Conservation (phyloP, 495 filamentous ascomycete genomes). For the Neurospora hispaniola region DNA sequence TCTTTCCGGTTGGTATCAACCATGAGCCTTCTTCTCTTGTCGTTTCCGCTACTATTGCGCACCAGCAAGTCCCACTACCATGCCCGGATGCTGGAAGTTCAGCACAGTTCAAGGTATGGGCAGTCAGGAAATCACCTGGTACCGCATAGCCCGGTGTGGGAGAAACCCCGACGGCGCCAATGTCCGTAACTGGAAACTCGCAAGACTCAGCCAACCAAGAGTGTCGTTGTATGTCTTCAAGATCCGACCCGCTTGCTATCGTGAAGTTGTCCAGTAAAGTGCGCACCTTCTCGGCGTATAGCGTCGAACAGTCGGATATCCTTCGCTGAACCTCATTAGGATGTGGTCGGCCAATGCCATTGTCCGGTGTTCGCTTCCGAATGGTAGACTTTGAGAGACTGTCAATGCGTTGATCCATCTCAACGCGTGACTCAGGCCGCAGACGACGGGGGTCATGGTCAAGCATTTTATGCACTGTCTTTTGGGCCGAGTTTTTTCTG, state of each 20-base stretch:
- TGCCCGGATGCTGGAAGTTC: slow-evolving; percentile 24
- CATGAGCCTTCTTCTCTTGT: slow-evolving; percentile 11
- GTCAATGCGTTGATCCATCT: slow-evolving; percentile 30
- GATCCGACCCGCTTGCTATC: slow-evolving; percentile 13
- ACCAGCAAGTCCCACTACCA: slow-evolving; percentile 28
- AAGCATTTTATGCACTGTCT: slow-evolving; percentile 35
- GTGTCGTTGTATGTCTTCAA: slow-evolving; percentile 2
- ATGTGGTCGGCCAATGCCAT: too few relatives aligned
- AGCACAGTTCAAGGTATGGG: slow-evolving; percentile 14
- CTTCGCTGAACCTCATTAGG: slow-evolving; percentile 7
- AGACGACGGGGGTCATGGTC: slow-evolving; percentile 38
- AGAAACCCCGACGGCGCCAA: slow-evolving; percentile 12
- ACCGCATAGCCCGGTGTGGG: slow-evolving; percentile 19
- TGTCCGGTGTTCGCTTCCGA: slow-evolving; percentile 5
- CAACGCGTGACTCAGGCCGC: slow-evolving; percentile 32
- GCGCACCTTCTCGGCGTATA: slow-evolving; percentile 17
- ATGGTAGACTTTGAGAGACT: slow-evolving; percentile 16
- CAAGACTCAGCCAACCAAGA: neutral
- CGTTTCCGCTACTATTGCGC: slow-evolving; percentile 22
- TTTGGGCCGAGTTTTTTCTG: slow-evolving; percentile 39
- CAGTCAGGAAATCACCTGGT: slow-evolving; percentile 31
- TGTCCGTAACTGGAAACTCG: neutral
- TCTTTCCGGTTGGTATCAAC: slow-evolving; percentile 13
- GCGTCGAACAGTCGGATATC: slow-evolving; percentile 19
- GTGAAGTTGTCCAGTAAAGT: slow-evolving; percentile 16